phyloP scores from a whole-genome alignment of 306 rosid species.

The Adenanthera pavonina region DNA sequence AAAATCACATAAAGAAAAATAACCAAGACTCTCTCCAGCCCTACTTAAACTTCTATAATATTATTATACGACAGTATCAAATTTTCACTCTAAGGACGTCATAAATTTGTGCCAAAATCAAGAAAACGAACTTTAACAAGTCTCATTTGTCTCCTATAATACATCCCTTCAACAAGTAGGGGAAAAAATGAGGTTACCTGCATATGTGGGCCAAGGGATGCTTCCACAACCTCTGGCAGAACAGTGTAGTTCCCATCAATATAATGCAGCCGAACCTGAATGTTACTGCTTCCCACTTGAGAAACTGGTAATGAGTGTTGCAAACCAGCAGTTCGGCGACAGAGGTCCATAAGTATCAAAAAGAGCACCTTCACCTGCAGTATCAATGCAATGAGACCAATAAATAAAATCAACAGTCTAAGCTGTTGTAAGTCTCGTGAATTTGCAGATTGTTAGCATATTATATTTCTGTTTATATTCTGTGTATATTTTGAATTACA shows the following conservation, averaged over 20 bases:
- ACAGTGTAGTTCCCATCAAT: constrained; percentile 94
- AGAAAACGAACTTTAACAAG: constrained; percentile 24
- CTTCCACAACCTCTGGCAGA: constrained; percentile 94
- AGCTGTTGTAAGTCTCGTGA: not conserved
- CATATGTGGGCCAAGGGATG: constrained; percentile 93
- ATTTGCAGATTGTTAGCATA: not conserved
- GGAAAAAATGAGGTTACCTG: constrained; percentile 60
- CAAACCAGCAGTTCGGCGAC: constrained; percentile 76
- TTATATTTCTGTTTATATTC: not conserved
- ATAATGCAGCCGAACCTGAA: constrained; percentile 92
- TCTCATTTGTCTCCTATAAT: constrained; percentile 24
- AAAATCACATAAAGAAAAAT: constrained; percentile 12
- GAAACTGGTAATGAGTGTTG: constrained; percentile 90
- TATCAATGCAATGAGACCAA: constrained; percentile 30
- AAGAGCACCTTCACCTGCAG: constrained; percentile 88
- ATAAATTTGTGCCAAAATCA: constrained; percentile 27
- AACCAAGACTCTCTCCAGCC: constrained; percentile 5
- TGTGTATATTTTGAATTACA: not conserved
- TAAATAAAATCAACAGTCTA: not conserved
- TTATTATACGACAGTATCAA: constrained; percentile 30
- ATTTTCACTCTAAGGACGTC: not conserved
- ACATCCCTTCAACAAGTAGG: not conserved
- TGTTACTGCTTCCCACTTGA: constrained; percentile 85
- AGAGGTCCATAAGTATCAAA: constrained; percentile 86
- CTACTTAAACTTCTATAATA: constrained; percentile 10